Evolutionary conservation across 768 basidiomycete genomes (phyloP), one percentile per base, ranked within the genome.

Genomic region (Collybia sordida): DNA sequence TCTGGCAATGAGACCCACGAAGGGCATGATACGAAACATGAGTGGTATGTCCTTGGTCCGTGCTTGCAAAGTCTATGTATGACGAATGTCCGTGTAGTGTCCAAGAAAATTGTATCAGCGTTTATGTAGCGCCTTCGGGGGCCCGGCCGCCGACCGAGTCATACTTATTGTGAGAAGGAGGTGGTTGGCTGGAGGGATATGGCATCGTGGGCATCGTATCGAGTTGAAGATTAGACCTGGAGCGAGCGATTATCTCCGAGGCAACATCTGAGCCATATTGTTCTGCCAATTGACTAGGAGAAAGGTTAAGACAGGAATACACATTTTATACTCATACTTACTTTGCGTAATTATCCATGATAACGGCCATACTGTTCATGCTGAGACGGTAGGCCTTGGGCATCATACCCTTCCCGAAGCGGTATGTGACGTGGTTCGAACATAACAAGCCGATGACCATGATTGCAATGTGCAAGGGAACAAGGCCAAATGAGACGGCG

Each of bases 371-470:
- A 52, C 80, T 84, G 51, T 75, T 78, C 74, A 81, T 70, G 68
- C 83, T 84, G 39, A 92, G 73, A 28, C 88, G 74, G 66, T 93
- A 92, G 12, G 85, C 82, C 73, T 89, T 88, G 50, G 89, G 90
- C 77, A 86, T 90, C 82, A 91, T 84, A 51, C 90, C 90, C 72
- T 91, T 92, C 8, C 89, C 89, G 64, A 92, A 92, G 45, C 90
- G 77, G 64, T 90, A 91, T 18, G 89, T 92, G 63, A 93, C 83
- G 57, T 92, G 90, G 67, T 90, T 91, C 19, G 84, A 84, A 64
- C 86, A 92, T 43, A 92, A 65, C 47, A 92, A 66, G 12, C 75
- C 82, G 1, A 74, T 71, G 52, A 88, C 52, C 59, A 90, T 90
- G 63, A 85, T 72, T 18, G 60, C 61, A 41, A 93, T 65, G 51